A percentile compares a stretch with the other conserved stretches of the same genome.
phyloP scores from a whole-genome alignment of 768 basidiomycete genomes.

The Porphyrellus cyaneotinctus region DNA sequence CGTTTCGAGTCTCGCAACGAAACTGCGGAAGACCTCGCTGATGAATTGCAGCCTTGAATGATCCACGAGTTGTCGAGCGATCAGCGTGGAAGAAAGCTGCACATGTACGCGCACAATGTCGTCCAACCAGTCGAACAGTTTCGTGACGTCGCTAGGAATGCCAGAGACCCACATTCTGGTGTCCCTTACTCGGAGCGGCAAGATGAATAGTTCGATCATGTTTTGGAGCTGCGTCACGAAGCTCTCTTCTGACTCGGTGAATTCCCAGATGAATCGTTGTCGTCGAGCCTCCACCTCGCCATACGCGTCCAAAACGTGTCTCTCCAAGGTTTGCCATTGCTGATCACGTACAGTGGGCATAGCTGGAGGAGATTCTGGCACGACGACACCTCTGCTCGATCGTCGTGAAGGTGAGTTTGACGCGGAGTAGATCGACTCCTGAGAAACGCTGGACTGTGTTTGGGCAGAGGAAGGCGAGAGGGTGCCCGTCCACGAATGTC shows the following conservation, averaged over 20 bases:
- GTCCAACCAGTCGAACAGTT: conserved; percentile 84
- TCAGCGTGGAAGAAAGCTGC: conserved; percentile 52
- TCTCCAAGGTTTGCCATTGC: conserved; percentile 23
- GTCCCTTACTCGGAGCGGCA: conserved; percentile 70
- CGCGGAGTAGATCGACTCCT: conserved; percentile 25
- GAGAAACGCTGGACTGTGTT: conserved; percentile 19
- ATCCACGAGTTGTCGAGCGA: conserved; percentile 38
- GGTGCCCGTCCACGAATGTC: conserved; percentile 5
- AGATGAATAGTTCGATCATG: conserved; percentile 69
- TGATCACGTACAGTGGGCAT: conserved; percentile 12
- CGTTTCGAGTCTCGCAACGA: conserved; percentile 67
- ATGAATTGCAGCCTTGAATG: conserved; percentile 47
- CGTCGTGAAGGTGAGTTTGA: conserved; percentile 10
- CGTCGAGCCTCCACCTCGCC: conserved; percentile 54
- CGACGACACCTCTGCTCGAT: conserved; percentile 8
- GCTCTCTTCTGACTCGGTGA: conserved; percentile 61
- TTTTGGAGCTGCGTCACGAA: conserved; percentile 65
- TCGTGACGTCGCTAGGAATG: conserved; percentile 64
- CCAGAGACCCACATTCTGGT: conserved; percentile 77
- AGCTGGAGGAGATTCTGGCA: conserved; percentile 7
- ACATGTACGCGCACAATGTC: conserved; percentile 78
- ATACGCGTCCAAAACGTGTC: conserved; percentile 27
- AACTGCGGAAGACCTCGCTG: conserved; percentile 54
- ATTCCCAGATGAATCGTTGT: conserved; percentile 64
- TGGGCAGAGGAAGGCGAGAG: conserved; percentile 11